Conservation (phyloP, 2,329 filamentous ascomycete species). For the Microcera coccophila region DNA sequence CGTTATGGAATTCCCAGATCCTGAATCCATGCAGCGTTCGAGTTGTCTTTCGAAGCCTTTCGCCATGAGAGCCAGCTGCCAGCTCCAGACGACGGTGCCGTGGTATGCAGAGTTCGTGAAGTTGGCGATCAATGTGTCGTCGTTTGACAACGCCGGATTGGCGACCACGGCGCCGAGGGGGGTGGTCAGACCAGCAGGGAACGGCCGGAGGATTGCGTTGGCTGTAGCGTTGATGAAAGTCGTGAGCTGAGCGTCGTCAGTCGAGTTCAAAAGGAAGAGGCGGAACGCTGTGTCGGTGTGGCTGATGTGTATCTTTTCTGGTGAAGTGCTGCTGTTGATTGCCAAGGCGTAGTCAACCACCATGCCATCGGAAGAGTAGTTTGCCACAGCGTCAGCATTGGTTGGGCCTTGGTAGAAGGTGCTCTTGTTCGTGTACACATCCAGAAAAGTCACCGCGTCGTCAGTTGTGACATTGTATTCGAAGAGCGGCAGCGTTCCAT, state of each 20-base stretch:
- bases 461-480: conserved; percentile 37
- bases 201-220: conserved; percentile 53
- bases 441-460: conserved; percentile 44
- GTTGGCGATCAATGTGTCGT: conserved; percentile 44
- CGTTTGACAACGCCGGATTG: conserved; percentile 55
- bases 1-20: conserved; percentile 33
- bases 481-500: conserved; percentile 57
- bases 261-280: conserved; percentile 58
- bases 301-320: conserved; percentile 52
- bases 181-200: conserved; percentile 56
- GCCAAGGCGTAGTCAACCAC: conserved; percentile 54
- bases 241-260: conserved; percentile 53
- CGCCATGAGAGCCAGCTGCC: conserved; percentile 63
- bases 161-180: conserved; percentile 55
- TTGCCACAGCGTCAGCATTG: conserved; percentile 35
- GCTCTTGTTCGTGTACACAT: conserved; percentile 41
- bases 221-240: conserved; percentile 54
- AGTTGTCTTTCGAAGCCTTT: conserved; percentile 56
- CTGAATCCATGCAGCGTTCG: too few species aligned
- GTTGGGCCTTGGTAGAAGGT: conserved; percentile 43
- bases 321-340: conserved; percentile 49
- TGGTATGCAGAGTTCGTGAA: conserved; percentile 58
- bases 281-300: conserved; percentile 64
- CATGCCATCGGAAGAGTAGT: conserved; percentile 30
- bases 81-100: conserved; percentile 62